These are phyloP conservation scores for Rhinocladiella similis DNA, from an alignment of 2,329 filamentous ascomycete species.

Conservation along the genomic window DNA sequence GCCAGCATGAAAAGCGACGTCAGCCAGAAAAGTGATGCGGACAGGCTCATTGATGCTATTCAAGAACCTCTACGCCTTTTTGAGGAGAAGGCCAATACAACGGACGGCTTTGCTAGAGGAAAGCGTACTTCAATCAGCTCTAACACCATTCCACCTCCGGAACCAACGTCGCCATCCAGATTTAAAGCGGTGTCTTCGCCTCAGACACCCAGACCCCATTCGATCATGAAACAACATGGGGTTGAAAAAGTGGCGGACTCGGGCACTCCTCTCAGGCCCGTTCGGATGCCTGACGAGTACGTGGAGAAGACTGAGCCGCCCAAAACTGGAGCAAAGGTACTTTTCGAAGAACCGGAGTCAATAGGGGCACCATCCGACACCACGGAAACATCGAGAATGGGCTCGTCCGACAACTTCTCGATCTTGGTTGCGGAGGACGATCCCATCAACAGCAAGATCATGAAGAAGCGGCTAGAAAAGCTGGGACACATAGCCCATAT, in stretches of 20 bases:
- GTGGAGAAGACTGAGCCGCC: conserved; percentile 7
- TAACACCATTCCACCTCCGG: too few species aligned
- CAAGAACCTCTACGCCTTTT: conserved; percentile 36
- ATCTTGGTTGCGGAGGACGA: conserved; percentile 86
- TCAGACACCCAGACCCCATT: conserved; percentile 24
- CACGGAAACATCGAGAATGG: conserved; percentile 2
- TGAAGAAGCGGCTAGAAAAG: conserved; percentile 78
- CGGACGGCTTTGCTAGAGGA: neutral
- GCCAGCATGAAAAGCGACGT: conserved; percentile 29
- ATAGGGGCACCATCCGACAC: conserved; percentile 10
- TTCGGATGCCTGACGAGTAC: conserved; percentile 33
- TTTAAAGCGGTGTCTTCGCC: conserved; percentile 18
- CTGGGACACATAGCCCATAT: conserved; percentile 69
- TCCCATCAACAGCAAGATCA: conserved; percentile 79
- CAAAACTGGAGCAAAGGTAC: conserved; percentile 8
- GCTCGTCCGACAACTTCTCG: conserved; percentile 48
- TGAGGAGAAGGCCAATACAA: neutral
- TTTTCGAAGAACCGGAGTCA: conserved; percentile 17
- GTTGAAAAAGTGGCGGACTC: conserved; percentile 36
- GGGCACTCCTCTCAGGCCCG: conserved; percentile 34
- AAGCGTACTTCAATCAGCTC: neutral
- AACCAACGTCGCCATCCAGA: neutral
- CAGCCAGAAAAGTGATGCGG: conserved; percentile 38
- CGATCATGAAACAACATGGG: conserved; percentile 27
- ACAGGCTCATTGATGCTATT: conserved; percentile 44